Conservation (phyloP, 495 filamentous ascomycete genomes). For the Echria macrotheca region DNA sequence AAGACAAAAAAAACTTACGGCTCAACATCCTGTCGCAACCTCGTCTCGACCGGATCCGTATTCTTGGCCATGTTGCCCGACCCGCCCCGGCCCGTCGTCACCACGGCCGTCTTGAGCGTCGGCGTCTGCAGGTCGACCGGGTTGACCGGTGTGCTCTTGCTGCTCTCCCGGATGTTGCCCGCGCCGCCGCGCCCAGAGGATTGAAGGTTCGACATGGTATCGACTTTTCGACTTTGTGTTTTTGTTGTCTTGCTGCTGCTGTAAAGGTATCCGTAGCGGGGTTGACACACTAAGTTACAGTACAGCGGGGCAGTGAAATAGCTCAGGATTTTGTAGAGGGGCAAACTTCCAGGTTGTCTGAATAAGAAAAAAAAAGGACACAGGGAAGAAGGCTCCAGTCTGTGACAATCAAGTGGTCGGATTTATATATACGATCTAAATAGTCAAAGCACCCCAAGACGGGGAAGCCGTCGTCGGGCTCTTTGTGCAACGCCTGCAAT, state of each 20-base stretch:
- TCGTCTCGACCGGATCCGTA: constrained; percentile 63
- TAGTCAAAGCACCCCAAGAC: too few relatives aligned
- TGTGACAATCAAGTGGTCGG: neutral
- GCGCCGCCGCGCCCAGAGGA: constrained; percentile 51
- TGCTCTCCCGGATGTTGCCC: constrained; percentile 69
- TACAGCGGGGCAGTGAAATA: neutral
- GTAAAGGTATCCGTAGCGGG: too few relatives aligned
- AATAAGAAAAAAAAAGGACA: neutral
- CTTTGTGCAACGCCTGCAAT: constrained; percentile 2
- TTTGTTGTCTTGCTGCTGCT: too few relatives aligned
- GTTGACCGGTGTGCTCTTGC: constrained; percentile 41
- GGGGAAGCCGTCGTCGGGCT: neutral
- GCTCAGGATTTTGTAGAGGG: too few relatives aligned
- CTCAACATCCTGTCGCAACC: constrained; percentile 75
- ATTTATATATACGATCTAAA: too few relatives aligned
- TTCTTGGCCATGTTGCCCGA: constrained; percentile 69
- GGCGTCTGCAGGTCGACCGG: constrained; percentile 70
- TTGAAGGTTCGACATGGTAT: constrained; percentile 32
- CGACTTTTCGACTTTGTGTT: too few relatives aligned
- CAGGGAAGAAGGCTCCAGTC: too few relatives aligned
- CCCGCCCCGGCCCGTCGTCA: constrained; percentile 68
- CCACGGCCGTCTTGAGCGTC: constrained; percentile 71
- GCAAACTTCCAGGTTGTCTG: too few relatives aligned
- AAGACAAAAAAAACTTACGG: constrained; percentile 37
- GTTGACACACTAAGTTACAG: too few relatives aligned